Evolutionary conservation across 106 monocot genomes (phyloP).

Genomic region (Amphibolis antarctica): DNA sequence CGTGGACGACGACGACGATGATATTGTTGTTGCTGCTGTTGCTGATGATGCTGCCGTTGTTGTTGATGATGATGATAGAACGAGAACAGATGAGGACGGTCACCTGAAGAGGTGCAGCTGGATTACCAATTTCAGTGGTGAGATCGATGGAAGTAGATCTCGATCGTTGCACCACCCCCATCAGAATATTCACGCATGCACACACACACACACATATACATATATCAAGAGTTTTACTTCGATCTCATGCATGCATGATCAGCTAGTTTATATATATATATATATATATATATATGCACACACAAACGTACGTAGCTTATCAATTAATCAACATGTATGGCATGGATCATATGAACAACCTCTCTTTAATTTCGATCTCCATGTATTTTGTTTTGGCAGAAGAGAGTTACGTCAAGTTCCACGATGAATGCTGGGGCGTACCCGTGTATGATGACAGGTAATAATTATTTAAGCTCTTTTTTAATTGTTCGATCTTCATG

Average conservation of each 20-base stretch:
- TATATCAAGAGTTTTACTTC: neutral
- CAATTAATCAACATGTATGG: too few relatives aligned
- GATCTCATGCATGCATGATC: neutral
- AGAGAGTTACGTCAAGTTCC: conserved; percentile 54
- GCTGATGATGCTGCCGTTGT: conserved; percentile 11
- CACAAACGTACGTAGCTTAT: too few relatives aligned
- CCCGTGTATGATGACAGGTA: conserved; percentile 65
- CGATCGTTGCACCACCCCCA: neutral
- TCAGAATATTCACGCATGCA: neutral
- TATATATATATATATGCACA: neutral
- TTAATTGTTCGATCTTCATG: neutral
- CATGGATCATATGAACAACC: too few relatives aligned
- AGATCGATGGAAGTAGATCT: conserved; percentile 4
- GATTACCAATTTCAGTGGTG: conserved; percentile 83
- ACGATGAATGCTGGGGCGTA: conserved; percentile 85
- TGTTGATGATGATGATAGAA: conserved; percentile 14
- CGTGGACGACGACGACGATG: neutral
- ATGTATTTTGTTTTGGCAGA: conserved; percentile 66
- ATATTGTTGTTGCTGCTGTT: neutral
- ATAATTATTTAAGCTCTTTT: too few relatives aligned
- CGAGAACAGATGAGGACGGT: conserved; percentile 17
- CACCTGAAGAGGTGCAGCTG: conserved; percentile 68
- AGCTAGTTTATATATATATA: too few relatives aligned
- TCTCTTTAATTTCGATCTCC: too few relatives aligned
- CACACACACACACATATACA: neutral